Evolutionary conservation across 2,329 filamentous ascomycete species (phyloP).

Genomic region (Xylaria arbuscula): DNA sequence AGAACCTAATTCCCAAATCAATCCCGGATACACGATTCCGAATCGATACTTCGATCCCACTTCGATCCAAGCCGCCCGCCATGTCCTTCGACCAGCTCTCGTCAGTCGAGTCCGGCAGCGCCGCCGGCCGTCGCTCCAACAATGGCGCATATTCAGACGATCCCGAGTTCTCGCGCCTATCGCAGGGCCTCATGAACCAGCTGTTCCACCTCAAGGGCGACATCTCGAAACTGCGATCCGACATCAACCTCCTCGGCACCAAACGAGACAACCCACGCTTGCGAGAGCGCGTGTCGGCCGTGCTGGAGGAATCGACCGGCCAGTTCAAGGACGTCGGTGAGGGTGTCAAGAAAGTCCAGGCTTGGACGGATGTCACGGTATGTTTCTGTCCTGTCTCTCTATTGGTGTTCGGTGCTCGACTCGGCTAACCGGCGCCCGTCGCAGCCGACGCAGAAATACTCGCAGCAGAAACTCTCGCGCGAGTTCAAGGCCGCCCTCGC

Average conservation of each 20-base stretch:
- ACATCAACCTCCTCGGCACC: constrained; percentile 87
- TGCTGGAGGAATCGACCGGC: constrained; percentile 85
- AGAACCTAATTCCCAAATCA: background rate
- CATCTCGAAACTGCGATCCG: constrained; percentile 84
- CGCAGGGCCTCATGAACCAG: constrained; percentile 85
- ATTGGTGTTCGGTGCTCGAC: background rate
- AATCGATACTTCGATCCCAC: background rate
- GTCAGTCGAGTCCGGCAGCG: constrained; percentile 80
- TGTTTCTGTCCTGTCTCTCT: constrained; percentile 44
- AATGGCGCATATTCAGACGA: constrained; percentile 81
- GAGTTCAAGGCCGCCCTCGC: constrained; percentile 90
- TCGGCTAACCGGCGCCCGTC: constrained; percentile 24
- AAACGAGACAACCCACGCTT: constrained; percentile 91
- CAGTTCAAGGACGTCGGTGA: constrained; percentile 94
- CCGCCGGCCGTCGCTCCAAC: constrained; percentile 67
- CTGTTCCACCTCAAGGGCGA: constrained; percentile 90
- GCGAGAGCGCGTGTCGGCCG: constrained; percentile 87
- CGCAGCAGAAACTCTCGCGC: constrained; percentile 91
- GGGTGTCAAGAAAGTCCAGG: constrained; percentile 90
- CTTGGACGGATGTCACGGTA: constrained; percentile 86
- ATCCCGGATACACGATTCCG: background rate
- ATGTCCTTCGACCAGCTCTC: constrained; percentile 96
- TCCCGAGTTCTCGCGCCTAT: constrained; percentile 87
- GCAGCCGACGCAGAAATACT: constrained; percentile 94
- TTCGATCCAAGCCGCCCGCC: constrained; percentile 24